These are phyloP conservation scores for Pyrenochaeta sp. DNA, from an alignment of 2,329 filamentous ascomycete genomes.

Conservation along the genomic window DNA sequence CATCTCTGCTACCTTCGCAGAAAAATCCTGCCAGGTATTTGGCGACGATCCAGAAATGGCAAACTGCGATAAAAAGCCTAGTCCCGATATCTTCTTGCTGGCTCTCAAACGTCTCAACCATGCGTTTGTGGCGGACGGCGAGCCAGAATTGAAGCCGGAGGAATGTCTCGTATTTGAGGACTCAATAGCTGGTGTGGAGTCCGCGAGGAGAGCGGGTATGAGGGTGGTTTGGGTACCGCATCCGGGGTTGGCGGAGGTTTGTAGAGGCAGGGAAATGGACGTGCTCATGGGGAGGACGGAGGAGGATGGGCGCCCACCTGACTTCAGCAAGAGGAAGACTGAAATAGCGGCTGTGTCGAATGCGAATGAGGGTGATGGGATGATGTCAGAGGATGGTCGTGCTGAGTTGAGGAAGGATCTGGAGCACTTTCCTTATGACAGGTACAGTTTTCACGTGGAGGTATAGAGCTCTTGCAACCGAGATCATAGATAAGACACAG, in stretches of 20 bases:
- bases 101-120: constrained; percentile 19
- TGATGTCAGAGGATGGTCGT: constrained; percentile 13
- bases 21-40: constrained; percentile 1
- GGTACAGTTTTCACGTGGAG: constrained; percentile 12
- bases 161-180: constrained; percentile 51
- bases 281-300: constrained; percentile 23
- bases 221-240: constrained; percentile 48
- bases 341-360: background rate
- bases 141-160: constrained; percentile 16
- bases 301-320: background rate
- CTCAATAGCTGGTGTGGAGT: constrained; percentile 42
- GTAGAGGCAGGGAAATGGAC: constrained; percentile 16
- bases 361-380: constrained; percentile 4
- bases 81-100: constrained; percentile 24
- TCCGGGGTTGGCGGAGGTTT: constrained; percentile 31
- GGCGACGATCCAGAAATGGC: constrained; percentile 20
- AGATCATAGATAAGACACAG: no score
- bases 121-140: constrained; percentile 6
- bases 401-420: constrained; percentile 20
- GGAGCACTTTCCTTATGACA: constrained; percentile 15
- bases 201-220: constrained; percentile 46
- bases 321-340: background rate
- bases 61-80: constrained; percentile 16
- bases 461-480: no score
- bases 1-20: background rate